Evolutionary conservation across 2,329 filamentous ascomycete genomes (phyloP).

Genomic region (Tolypocladium nubicola): DNA sequence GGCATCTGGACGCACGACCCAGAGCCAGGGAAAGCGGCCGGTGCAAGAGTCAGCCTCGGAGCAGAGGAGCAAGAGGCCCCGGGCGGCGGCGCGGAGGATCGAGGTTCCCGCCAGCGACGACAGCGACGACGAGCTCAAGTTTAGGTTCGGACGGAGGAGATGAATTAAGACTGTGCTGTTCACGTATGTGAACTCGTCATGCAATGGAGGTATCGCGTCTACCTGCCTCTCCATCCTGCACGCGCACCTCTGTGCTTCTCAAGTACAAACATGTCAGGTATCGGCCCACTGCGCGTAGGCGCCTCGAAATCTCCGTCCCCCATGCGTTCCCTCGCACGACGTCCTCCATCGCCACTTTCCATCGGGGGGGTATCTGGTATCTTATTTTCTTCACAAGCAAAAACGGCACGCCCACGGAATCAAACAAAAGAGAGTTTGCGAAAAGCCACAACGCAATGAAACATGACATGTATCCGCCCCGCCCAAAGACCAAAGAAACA

Average conservation of each 20-base stretch:
- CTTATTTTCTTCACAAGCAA: neutral
- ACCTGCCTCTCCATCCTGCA: neutral
- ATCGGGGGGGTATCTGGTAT: constrained; percentile 1
- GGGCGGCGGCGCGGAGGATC: constrained; percentile 22
- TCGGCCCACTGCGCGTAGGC: neutral
- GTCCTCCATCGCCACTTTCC: neutral
- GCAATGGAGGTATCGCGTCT: neutral
- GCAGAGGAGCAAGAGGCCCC: constrained; percentile 20
- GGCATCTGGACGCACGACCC: constrained; percentile 9
- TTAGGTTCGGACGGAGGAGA: constrained; percentile 42
- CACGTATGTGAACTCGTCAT: neutral
- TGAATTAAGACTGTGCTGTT: constrained; percentile 7
- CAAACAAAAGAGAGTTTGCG: neutral
- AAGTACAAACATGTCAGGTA: neutral
- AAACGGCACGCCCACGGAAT: neutral
- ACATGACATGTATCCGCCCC: neutral
- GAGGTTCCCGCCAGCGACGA: constrained; percentile 31
- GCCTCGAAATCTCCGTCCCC: neutral
- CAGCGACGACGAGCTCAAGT: constrained; percentile 46
- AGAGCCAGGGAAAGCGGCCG: constrained; percentile 20
- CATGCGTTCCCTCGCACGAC: neutral
- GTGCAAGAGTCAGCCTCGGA: constrained; percentile 18
- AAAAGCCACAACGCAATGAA: neutral
- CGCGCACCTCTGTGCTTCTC: neutral
- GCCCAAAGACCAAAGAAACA: neutral